phyloP scores from a whole-genome alignment of 768 basidiomycete genomes.

The Lyophyllum shimeji region DNA sequence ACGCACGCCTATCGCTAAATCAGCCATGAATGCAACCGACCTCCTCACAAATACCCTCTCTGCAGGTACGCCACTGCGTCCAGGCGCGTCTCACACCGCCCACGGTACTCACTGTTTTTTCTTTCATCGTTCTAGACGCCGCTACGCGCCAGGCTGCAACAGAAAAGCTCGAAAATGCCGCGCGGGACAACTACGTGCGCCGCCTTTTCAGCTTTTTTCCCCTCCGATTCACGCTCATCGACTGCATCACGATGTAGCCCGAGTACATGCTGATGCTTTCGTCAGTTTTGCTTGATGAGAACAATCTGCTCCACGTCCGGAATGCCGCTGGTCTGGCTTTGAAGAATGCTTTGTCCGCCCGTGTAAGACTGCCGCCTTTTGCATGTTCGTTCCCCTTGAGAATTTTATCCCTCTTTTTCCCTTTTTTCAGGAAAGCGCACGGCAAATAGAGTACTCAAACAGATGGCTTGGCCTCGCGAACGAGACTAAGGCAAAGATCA shows the following conservation, averaged over 20 bases:
- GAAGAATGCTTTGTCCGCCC: slow-evolving; percentile 91
- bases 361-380: slow-evolving; percentile 54
- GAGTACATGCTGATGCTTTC: slow-evolving; percentile 93
- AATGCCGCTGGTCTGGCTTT: slow-evolving; percentile 96
- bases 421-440: slow-evolving; percentile 59
- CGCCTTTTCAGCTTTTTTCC: slow-evolving; percentile 15
- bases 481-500: slow-evolving; percentile 76
- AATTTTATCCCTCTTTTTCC: slow-evolving; percentile 13
- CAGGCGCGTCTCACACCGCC: slow-evolving; percentile 28
- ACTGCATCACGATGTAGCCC: slow-evolving; percentile 52
- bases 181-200: slow-evolving; percentile 88
- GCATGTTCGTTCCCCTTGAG: slow-evolving; percentile 16
- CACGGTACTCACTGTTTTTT: slow-evolving; percentile 20
- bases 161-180: slow-evolving; percentile 82
- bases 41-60: slow-evolving; percentile 93
- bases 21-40: slow-evolving; percentile 86
- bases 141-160: slow-evolving; percentile 91
- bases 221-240: slow-evolving; percentile 17
- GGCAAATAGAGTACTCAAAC: slow-evolving; percentile 72
- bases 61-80: slow-evolving; percentile 58
- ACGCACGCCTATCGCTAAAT: slow-evolving; percentile 19
- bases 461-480: slow-evolving; percentile 81
- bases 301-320: slow-evolving; percentile 67
- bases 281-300: slow-evolving; percentile 78
- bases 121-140: slow-evolving; percentile 56